These are phyloP conservation scores for Mollisia scopiformis DNA, from an alignment of 2,329 filamentous ascomycete species.

Conservation along the genomic window DNA sequence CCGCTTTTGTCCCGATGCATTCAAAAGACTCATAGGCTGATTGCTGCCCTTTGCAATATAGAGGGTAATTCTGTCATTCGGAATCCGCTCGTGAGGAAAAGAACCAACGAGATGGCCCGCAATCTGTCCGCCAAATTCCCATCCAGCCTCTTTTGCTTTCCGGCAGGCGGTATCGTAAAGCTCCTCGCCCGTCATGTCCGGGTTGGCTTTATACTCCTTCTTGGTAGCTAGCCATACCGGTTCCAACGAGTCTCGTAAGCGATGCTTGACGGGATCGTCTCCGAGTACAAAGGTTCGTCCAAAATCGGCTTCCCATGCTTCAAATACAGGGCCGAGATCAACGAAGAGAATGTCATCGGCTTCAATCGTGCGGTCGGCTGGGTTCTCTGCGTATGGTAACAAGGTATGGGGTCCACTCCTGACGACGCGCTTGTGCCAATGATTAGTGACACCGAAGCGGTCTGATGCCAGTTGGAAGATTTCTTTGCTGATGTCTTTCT, in stretches of 20 bases:
- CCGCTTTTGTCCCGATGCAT: constrained; percentile 38
- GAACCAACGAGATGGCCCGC: constrained; percentile 46
- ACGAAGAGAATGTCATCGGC: constrained; percentile 54
- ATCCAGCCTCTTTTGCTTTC: constrained; percentile 44
- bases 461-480: constrained; percentile 48
- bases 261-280: constrained; percentile 46
- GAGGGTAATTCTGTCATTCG: constrained; percentile 40
- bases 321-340: constrained; percentile 55
- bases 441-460: constrained; percentile 47
- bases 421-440: constrained; percentile 57
- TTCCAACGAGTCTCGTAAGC: constrained; percentile 42
- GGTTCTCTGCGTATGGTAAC: constrained; percentile 50
- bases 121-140: constrained; percentile 46
- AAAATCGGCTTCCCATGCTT: constrained; percentile 56
- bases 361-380: constrained; percentile 50
- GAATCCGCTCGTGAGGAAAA: constrained; percentile 46
- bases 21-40: constrained; percentile 35
- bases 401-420: constrained; percentile 54
- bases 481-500: constrained; percentile 49
- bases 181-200: neutral
- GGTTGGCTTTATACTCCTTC: neutral
- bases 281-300: constrained; percentile 55
- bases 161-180: constrained; percentile 29
- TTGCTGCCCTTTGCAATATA: constrained; percentile 36
- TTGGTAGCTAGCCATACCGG: neutral